These are phyloP conservation scores for Tylopilus rubrobrunneus DNA, from an alignment of 768 basidiomycete species.

Conservation along the genomic window DNA sequence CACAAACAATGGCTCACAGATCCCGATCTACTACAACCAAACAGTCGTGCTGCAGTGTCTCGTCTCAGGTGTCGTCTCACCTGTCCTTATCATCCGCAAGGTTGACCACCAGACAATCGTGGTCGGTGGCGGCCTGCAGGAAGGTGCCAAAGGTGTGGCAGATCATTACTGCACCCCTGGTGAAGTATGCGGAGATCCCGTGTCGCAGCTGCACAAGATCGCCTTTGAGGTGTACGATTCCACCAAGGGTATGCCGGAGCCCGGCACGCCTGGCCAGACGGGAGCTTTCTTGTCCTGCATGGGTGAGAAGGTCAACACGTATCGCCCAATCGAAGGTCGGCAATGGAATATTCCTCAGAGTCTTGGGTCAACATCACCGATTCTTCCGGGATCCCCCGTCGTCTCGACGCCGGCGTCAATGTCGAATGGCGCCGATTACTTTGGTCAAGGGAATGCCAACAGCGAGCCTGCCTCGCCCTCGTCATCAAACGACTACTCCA, in stretches of 20 bases:
- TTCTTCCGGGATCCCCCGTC: conserved; percentile 66
- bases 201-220: conserved; percentile 94
- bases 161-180: conserved; percentile 80
- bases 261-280: conserved; percentile 71
- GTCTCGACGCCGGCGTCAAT: conserved; percentile 57
- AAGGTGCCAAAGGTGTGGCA: conserved; percentile 80
- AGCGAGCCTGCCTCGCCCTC: conserved; percentile 70
- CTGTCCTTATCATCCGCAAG: conserved; percentile 89
- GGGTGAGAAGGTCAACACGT: conserved; percentile 92
- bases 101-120: conserved; percentile 88
- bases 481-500: conserved; percentile 63
- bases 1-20: conserved; percentile 77
- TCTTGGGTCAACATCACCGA: conserved; percentile 50
- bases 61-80: conserved; percentile 90
- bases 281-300: conserved; percentile 88
- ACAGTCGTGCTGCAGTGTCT: conserved; percentile 93
- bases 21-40: conserved; percentile 95
- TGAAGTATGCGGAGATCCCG: conserved; percentile 90
- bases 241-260: conserved; percentile 63
- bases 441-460: conserved; percentile 42
- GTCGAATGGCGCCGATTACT: conserved; percentile 61
- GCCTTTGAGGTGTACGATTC: conserved; percentile 88
- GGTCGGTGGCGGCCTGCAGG: conserved; percentile 86
- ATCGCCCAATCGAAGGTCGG: conserved; percentile 78
- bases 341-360: conserved; percentile 59